These are phyloP conservation scores for Bullera alba DNA, from an alignment of 768 basidiomycete genomes.

Conservation along the genomic window DNA sequence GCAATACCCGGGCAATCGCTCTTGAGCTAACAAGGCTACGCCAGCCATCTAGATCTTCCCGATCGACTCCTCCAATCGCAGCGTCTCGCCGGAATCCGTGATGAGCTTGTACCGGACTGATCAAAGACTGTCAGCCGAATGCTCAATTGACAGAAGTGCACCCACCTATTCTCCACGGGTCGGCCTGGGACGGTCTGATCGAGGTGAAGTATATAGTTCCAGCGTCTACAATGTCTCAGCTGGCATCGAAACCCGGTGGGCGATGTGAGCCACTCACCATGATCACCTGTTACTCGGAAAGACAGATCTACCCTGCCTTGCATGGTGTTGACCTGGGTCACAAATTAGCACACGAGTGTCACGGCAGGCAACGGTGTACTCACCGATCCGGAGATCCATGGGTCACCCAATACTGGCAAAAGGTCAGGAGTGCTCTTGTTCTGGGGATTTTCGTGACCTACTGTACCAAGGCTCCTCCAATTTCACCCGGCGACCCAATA, in stretches of 20 bases:
- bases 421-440: background rate
- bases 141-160: background rate
- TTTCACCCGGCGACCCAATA: constrained; percentile 33
- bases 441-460: constrained; percentile 15
- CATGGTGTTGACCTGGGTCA: constrained; percentile 34
- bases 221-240: constrained; percentile 18
- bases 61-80: constrained; percentile 34
- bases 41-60: too few species aligned
- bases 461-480: constrained; percentile 38
- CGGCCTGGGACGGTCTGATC: constrained; percentile 36
- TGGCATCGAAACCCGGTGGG: background rate
- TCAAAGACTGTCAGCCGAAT: background rate
- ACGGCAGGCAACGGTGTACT: constrained; percentile 3
- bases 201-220: constrained; percentile 46
- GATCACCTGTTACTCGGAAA: constrained; percentile 32
- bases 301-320: constrained; percentile 44
- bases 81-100: constrained; percentile 34
- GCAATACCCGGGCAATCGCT: too few species aligned
- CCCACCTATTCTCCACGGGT: constrained; percentile 42
- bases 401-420: constrained; percentile 41
- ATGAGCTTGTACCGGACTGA: constrained; percentile 45
- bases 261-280: constrained; percentile 17
- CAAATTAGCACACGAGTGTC: background rate
- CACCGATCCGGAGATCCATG: constrained; percentile 44
- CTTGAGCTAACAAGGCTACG: too few species aligned